Conservation (phyloP, 2,329 filamentous ascomycete genomes). For the Magnaporthiopsis poae region DNA sequence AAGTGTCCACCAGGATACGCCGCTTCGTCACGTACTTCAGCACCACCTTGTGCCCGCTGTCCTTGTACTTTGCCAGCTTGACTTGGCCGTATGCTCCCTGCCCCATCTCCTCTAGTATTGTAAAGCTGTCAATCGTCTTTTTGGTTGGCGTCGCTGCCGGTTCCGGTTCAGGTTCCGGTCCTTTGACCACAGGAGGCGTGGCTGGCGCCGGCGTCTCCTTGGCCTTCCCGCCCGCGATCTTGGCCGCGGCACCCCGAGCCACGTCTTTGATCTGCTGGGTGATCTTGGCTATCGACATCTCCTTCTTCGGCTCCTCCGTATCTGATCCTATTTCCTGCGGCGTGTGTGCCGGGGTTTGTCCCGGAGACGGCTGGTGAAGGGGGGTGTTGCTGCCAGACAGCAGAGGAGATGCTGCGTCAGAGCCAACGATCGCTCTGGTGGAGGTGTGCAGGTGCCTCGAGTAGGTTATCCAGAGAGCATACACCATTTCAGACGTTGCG, state of each 20-base stretch:
- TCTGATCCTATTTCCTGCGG: slow-evolving; percentile 48
- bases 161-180: background rate
- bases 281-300: slow-evolving; percentile 35
- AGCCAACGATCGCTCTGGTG: slow-evolving; percentile 24
- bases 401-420: slow-evolving; percentile 51
- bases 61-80: slow-evolving; percentile 82
- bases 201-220: slow-evolving; percentile 20
- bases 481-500: slow-evolving; percentile 66
- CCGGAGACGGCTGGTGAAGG: slow-evolving; percentile 67
- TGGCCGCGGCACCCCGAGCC: slow-evolving; percentile 44
- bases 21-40: slow-evolving; percentile 97
- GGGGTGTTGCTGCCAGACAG: slow-evolving; percentile 60
- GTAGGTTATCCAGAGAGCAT: slow-evolving; percentile 94
- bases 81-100: slow-evolving; percentile 97
- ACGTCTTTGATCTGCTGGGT: slow-evolving; percentile 49
- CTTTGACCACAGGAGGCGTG: slow-evolving; percentile 24
- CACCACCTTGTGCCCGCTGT: slow-evolving; percentile 72
- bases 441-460: slow-evolving; percentile 81
- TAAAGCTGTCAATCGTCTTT: slow-evolving; percentile 81
- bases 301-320: slow-evolving; percentile 36
- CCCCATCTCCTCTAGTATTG: slow-evolving; percentile 94
- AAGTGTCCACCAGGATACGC: slow-evolving; percentile 93
- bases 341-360: slow-evolving; percentile 53
- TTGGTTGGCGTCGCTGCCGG: slow-evolving; percentile 38
- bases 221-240: slow-evolving; percentile 33